Base-by-base conservation (phyloP, 176 grass and related monocot species). In the maize (Zea mays) region DNA sequence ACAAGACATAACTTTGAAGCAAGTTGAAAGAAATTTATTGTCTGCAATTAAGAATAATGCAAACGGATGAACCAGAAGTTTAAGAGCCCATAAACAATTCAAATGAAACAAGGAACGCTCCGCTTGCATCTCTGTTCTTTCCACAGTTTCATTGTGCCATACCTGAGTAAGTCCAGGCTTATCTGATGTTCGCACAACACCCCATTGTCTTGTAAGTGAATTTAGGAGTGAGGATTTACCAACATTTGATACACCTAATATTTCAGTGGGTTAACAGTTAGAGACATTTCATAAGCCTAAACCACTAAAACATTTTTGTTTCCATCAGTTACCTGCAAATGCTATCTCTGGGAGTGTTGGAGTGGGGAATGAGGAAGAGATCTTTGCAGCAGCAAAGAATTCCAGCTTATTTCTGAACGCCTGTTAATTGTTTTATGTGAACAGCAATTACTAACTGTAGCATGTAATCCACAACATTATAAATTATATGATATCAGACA, bases 131-230 rank as follows among this genome's bases (percentile, higher is more conserved):
- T 52, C 45, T 39, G 35, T 9, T 52, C 5, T 54, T 54, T 10
- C 1, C 10, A 5, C 49, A 73, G 2, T 15, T 57, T 62, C 15
- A 73, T 73, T 75, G 11, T 2, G 62, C n/a, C 76, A 42, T 69
- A 94, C 95, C 87, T 97, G 91, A 90, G 95, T 97, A 86, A 88
- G 95, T 78, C 95, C 95, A 54, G 95, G 95, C 44, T 94, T 97
- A 88, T 97, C 95, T 54, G 95, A 97, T 85, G 91, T 97, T 65
- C 91, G 82, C 7, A 88, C 95, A n/a, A 97, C 72, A 77, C 95
- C 95, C 95, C 95, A 97, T 61, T 94, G 95, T 83, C 95, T 94
- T 62, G 95, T 94, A 52, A 98, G 85, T 86, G 95, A 82, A 90
- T 98, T 98, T 16, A 98, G 87, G 39, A 98, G 78, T 7, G 95